phyloP scores from a whole-genome alignment of 169 alveolate genomes.

The Plasmodium vivax region DNA sequence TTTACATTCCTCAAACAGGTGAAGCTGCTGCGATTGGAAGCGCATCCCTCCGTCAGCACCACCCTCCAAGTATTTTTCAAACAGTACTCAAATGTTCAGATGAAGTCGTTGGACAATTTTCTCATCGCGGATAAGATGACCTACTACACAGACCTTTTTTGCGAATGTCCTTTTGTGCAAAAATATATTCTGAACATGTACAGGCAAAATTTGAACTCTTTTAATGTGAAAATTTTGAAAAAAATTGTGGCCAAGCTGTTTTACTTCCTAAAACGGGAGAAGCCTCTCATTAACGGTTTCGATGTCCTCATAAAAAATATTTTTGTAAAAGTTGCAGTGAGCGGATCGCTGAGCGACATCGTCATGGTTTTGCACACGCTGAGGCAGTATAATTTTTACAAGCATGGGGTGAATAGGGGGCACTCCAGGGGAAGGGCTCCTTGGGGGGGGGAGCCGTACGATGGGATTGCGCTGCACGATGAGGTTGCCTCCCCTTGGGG shows the following conservation, averaged over 20 bases:
- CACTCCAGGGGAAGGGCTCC: neutral
- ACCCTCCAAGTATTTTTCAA: constrained; percentile 15
- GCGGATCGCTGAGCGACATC: constrained; percentile 47
- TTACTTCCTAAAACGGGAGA: constrained; percentile 17
- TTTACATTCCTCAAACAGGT: constrained; percentile 32
- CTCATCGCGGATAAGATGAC: constrained; percentile 51
- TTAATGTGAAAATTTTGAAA: constrained; percentile 57
- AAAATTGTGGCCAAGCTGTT: constrained; percentile 41
- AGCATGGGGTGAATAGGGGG: neutral
- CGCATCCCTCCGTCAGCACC: neutral
- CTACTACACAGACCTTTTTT: constrained; percentile 64
- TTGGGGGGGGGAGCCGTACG: too few species aligned
- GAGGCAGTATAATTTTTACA: constrained; percentile 45
- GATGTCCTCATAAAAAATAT: constrained; percentile 33
- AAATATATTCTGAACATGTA: constrained; percentile 62
- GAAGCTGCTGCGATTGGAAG: constrained; percentile 23
- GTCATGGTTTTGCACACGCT: constrained; percentile 13
- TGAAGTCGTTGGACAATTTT: constrained; percentile 28
- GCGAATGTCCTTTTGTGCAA: constrained; percentile 39
- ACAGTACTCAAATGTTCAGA: constrained; percentile 4
- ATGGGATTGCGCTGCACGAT: too few species aligned
- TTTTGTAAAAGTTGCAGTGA: constrained; percentile 12
- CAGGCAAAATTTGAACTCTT: constrained; percentile 17
- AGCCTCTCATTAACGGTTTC: constrained; percentile 46
- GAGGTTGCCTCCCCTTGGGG: neutral